These are phyloP conservation scores for Pseudozyma tsukubaensis DNA, from an alignment of 1,284 basidiomycete genomes.

Conservation along the genomic window DNA sequence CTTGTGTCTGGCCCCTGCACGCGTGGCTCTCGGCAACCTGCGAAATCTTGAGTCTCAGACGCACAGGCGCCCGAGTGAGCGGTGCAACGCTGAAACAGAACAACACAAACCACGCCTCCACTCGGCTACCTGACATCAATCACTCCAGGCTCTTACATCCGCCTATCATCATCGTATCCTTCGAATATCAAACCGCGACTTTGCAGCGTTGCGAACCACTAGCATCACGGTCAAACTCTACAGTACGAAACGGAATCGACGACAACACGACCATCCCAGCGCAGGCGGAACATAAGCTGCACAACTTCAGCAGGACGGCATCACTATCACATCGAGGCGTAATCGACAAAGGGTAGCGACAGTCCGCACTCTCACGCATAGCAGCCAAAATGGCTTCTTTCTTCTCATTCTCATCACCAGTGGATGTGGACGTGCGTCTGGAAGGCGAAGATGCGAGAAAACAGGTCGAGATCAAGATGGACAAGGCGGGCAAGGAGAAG, in stretches of 20 bases:
- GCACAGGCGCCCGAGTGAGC: constrained; percentile 7
- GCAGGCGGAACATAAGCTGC: no score
- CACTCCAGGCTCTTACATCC: background rate
- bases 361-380: background rate
- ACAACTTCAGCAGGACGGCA: background rate
- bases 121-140: background rate
- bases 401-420: constrained; percentile 85
- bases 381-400: constrained; percentile 79
- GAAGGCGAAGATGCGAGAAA: constrained; percentile 84
- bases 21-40: constrained; percentile 9
- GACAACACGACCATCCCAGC: no score
- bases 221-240: no score
- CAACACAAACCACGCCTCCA: constrained; percentile 4
- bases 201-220: no score
- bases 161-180: background rate
- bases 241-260: no score
- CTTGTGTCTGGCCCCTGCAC: constrained; percentile 11
- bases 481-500: constrained; percentile 82
- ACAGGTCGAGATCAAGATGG: constrained; percentile 74
- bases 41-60: background rate
- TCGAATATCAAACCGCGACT: no score
- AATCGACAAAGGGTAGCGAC: background rate
- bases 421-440: constrained; percentile 90
- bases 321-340: background rate
- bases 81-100: background rate